These are phyloP conservation scores for Phycomyces blakesleeanus DNA, from an alignment of 192 early-diverging fungal genomes.

Conservation along the genomic window DNA sequence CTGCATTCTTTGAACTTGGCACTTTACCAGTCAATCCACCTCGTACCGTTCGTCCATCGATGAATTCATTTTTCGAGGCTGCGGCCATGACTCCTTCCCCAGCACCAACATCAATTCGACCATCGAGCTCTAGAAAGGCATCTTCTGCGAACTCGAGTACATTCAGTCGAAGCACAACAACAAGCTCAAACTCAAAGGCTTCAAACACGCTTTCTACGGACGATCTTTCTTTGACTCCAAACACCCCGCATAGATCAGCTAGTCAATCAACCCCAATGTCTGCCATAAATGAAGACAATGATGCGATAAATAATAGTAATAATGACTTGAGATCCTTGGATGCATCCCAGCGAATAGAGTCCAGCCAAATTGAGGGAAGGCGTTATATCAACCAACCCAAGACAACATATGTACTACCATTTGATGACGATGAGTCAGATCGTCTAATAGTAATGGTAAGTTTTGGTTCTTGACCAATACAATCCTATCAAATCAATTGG, in stretches of 20 bases:
- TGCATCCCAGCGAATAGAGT: neutral
- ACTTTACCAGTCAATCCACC: neutral
- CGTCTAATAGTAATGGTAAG: slow-evolving; percentile 13
- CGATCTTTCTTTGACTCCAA: neutral
- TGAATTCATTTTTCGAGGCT: neutral
- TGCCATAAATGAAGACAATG: neutral
- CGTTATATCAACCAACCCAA: neutral
- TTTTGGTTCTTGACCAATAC: neutral
- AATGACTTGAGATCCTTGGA: neutral
- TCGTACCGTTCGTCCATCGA: neutral
- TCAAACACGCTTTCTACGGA: neutral
- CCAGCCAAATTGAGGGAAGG: neutral
- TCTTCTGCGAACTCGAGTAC: neutral
- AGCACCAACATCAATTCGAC: neutral
- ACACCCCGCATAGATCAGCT: neutral
- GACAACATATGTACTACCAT: slow-evolving; percentile 5
- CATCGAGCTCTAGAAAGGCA: neutral
- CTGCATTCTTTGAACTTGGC: neutral
- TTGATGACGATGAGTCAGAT: slow-evolving; percentile 16
- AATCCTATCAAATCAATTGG: too few species aligned
- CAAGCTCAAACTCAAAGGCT: neutral
- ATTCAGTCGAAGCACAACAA: neutral
- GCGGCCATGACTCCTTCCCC: neutral
- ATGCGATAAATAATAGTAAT: neutral
- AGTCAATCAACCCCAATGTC: neutral